phyloP scores from a whole-genome alignment of 306 rosid species.

The Prunus fruticosa region DNA sequence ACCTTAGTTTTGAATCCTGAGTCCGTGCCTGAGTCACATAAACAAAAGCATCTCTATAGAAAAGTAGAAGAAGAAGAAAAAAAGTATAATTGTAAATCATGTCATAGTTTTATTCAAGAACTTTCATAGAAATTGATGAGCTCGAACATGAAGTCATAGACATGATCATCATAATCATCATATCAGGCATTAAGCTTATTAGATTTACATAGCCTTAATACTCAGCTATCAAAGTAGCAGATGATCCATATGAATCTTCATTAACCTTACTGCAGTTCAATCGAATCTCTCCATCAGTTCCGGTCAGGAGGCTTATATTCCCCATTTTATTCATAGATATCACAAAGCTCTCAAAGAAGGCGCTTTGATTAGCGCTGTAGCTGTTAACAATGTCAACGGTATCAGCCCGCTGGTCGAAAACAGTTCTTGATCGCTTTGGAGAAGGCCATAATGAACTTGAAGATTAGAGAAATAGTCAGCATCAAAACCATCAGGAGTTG shows the following conservation, averaged over 20 bases:
- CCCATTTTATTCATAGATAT: constrained; percentile 28
- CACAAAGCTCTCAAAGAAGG: constrained; percentile 22
- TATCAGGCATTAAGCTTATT: no score
- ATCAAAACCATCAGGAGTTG: constrained; percentile 8
- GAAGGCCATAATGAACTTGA: neutral
- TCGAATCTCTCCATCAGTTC: constrained; percentile 22
- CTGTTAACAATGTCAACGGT: constrained; percentile 4
- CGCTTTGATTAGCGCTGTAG: neutral
- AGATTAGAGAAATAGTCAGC: constrained; percentile 23
- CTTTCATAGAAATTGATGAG: neutral
- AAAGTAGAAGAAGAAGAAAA: no score
- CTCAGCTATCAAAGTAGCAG: constrained; percentile 3
- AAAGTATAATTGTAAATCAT: no score
- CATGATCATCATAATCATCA: neutral
- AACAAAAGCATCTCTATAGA: no score
- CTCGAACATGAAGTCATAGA: neutral
- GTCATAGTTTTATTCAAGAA: neutral
- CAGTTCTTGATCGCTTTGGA: constrained; percentile 24
- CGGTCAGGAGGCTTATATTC: constrained; percentile 12
- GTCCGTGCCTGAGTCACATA: no score
- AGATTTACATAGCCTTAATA: neutral
- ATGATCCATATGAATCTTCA: neutral
- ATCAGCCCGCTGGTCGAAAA: constrained; percentile 9
- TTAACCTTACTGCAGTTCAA: constrained; percentile 17
- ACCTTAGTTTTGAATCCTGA: no score